Base-by-base conservation (phyloP, 495 filamentous ascomycete species). In the Cercophora sp. region DNA sequence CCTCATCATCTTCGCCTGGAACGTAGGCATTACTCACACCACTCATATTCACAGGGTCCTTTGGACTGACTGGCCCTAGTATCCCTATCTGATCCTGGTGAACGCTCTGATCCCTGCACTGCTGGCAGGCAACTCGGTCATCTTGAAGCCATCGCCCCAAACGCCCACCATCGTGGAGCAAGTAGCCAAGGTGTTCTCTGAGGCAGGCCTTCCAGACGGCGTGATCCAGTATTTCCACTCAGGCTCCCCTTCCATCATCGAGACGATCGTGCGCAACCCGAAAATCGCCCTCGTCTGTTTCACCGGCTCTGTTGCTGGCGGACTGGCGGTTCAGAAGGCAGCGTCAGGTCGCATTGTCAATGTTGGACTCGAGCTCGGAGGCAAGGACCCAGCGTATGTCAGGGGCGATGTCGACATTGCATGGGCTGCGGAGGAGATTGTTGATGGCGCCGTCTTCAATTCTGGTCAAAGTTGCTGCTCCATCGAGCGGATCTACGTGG, bases 381-480 rank as follows among this genome's bases (percentile, higher is more conserved):
- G 91, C 32, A 96, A 96, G 56, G 92, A 96, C 65, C 88, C 91
- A 2, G 91, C 91, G 8, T 96, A 96, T 59, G 78, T 96, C 15
- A 79, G 91, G 46, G 79, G 76, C 10, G 92, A 96, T 65, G 89
- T 96, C 1, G 88, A 96, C 63, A 68, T 94, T 18, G 79, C 80
- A 24, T 96, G 90, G 91, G 91, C 86, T 1, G 91, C 91, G 1
- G 89, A 88, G 60, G 89, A 95, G 68, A 89, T 96, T 52, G 88
- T 96, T 24, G 91, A 96, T 60, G 90, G 92, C 3, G 89, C 91
- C 3, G 75, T 98, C 32, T 98, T 96, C 76, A 98, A 96, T 70
- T 94, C 89, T 25, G 93, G 93, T 18, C 93, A 98, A 69, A 96
- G 90, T 60, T 98, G 93, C 74, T 97, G 93, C 70, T 84, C 87